These are phyloP conservation scores for Cryptococcus sp. DNA, from an alignment of 1,284 basidiomycete genomes.

Conservation along the genomic window DNA sequence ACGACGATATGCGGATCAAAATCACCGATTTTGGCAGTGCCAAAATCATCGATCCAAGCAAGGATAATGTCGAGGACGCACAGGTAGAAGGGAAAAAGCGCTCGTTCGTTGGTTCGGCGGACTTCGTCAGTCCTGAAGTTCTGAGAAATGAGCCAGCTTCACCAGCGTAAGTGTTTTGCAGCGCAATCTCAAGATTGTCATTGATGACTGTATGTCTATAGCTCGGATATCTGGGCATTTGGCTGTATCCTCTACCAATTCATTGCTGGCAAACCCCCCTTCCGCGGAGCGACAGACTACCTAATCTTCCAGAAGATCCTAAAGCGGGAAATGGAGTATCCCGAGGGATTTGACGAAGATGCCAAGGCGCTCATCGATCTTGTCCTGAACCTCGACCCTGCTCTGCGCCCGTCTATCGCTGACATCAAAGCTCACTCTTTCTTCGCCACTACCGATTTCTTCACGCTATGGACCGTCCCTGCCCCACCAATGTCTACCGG, in stretches of 20 bases:
- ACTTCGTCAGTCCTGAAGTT: slow-evolving; percentile 93
- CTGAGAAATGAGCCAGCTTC: slow-evolving; percentile 66
- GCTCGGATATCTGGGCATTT: slow-evolving; percentile 60
- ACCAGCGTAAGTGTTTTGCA: slow-evolving; percentile 43
- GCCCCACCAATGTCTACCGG: slow-evolving; percentile 54
- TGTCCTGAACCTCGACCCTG: slow-evolving; percentile 63
- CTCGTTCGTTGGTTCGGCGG: slow-evolving; percentile 94
- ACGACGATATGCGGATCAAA: slow-evolving; percentile 81
- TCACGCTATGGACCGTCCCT: slow-evolving; percentile 66
- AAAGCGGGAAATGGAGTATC: slow-evolving; percentile 56
- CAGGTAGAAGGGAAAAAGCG: slow-evolving; percentile 34
- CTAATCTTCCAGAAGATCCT: slow-evolving; percentile 62
- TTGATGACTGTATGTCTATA: slow-evolving; percentile 10
- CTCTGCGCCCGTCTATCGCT: slow-evolving; percentile 60
- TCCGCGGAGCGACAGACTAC: slow-evolving; percentile 61
- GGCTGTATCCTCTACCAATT: slow-evolving; percentile 61
- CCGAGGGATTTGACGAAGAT: slow-evolving; percentile 54
- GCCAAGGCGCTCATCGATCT: slow-evolving; percentile 55
- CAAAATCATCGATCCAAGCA: slow-evolving; percentile 66
- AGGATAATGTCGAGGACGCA: slow-evolving; percentile 30
- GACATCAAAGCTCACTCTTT: slow-evolving; percentile 75
- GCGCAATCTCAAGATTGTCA: not conserved
- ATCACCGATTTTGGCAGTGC: slow-evolving; percentile 97
- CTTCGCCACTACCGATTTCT: slow-evolving; percentile 70
- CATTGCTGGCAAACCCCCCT: slow-evolving; percentile 58